Base-by-base conservation (phyloP, 176 grass and related monocot species). In the Musa itinerans region DNA sequence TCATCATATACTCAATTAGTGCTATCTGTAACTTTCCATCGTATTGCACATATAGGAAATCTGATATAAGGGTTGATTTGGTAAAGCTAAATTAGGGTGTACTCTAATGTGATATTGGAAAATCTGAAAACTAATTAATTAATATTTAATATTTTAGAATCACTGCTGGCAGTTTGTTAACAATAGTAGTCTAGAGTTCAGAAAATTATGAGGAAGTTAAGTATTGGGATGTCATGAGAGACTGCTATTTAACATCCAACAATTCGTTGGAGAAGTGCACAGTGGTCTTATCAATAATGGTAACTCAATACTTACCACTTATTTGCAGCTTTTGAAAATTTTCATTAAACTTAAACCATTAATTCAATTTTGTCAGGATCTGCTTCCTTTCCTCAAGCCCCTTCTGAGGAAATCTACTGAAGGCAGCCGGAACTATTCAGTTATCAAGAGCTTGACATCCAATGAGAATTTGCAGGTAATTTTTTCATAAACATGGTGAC, bases 341-440 rank as follows among this genome's bases (percentile, higher is more conserved):
- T 3, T 68, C 25, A 34, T 34, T 68, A 4, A 68, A 34, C 15
- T 68, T 34, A 15, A 68, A 53, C 8, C 48, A 51, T 3, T 23
- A 72, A 29, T 56, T 56, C 50, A 68, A 75, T 75, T 12, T 54
- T 82, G 64, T 73, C 88, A 98, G 94, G 89, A 91, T 80, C 69
- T 98, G 86, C 86, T 98, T 78, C 88, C 88, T 71, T 93, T 98
- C 78, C 78, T 98, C 63, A 86, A 98, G 80, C 94, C 90, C 72
- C 78, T 98, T 51, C 78, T 98, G 25, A 87, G 85, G 65, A 98
- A 93, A 84, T 98, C 95, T 75, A 91, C 86, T 78, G 95, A 98
- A 78, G 84, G 93, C 54, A 81, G 81, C 58, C 82, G 86, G 29
- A 98, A 98, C 80, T 93, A 87, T 83, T 85, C 92, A 82, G 80